Evolutionary conservation across 371 early-diverging fungal species (phyloP).

Genomic region (Rhizomucor pusillus): DNA sequence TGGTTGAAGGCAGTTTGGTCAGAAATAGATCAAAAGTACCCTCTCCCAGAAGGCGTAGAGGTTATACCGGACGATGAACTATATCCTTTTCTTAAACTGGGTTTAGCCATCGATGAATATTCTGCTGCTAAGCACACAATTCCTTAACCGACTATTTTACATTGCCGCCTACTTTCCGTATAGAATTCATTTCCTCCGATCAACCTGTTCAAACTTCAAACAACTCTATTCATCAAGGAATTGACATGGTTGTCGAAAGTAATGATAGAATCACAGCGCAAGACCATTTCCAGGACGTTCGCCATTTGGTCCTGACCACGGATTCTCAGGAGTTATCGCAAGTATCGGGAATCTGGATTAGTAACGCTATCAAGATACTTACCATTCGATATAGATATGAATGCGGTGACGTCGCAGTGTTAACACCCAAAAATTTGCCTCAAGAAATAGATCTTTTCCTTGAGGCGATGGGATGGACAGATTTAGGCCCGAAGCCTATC

Average conservation of each 20-base stretch:
- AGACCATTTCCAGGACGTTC: slow-evolving; percentile 90
- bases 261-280: slow-evolving; percentile 71
- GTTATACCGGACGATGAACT: slow-evolving; percentile 58
- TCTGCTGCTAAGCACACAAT: neutral
- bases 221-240: slow-evolving; percentile 23
- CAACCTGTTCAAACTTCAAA: neutral
- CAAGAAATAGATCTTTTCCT: slow-evolving; percentile 70
- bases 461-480: slow-evolving; percentile 69
- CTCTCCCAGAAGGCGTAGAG: slow-evolving; percentile 52
- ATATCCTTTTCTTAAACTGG: slow-evolving; percentile 25
- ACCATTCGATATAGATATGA: slow-evolving; percentile 43
- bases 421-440: slow-evolving; percentile 72
- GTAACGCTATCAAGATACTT: neutral
- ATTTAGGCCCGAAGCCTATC: slow-evolving; percentile 64
- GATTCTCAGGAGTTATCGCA: slow-evolving; percentile 20
- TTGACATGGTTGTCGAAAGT: slow-evolving; percentile 36
- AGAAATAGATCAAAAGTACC: slow-evolving; percentile 53
- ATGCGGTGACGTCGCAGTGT: slow-evolving; percentile 81
- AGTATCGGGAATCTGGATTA: neutral
- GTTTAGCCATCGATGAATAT: too few species aligned
- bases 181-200: slow-evolving; percentile 22
- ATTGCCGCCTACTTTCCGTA: slow-evolving; percentile 35
- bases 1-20: slow-evolving; percentile 81
- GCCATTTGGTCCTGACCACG: slow-evolving; percentile 63
- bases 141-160: slow-evolving; percentile 17